These are phyloP conservation scores for Labyrinthula sp. DNA, from an alignment of 352 stramenopile genomes.

Conservation along the genomic window DNA sequence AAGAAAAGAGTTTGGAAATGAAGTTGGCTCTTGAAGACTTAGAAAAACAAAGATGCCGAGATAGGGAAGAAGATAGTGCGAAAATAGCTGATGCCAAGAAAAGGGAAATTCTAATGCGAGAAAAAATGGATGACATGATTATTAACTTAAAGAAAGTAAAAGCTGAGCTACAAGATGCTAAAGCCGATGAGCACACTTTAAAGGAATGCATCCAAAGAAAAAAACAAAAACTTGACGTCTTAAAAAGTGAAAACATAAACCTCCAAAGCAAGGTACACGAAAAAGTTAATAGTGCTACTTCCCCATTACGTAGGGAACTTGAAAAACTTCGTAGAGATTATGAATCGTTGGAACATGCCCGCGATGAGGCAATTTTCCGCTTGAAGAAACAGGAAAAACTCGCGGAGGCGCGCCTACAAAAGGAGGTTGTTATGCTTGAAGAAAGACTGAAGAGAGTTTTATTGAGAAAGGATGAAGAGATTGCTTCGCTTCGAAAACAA, in stretches of 20 bases:
- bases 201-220: no score
- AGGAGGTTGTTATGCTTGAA: conserved; percentile 18
- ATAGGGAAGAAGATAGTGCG: neutral
- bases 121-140: conserved; percentile 4
- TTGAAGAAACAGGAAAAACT: neutral
- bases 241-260: no score
- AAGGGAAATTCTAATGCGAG: conserved; percentile 1
- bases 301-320: neutral
- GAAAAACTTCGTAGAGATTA: conserved; percentile 4
- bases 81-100: conserved; percentile 2
- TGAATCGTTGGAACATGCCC: neutral
- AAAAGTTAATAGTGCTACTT: conserved; percentile 2
- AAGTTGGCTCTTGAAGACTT: conserved; percentile 7
- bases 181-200: no score
- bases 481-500: conserved; percentile 13
- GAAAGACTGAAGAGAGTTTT: conserved; percentile 3
- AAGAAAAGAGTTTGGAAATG: conserved; percentile 14
- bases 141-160: conserved; percentile 2
- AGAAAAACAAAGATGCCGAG: neutral
- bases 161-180: conserved; percentile 1
- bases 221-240: no score
- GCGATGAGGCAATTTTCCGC: neutral
- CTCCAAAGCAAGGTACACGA: conserved; percentile 9
- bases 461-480: conserved; percentile 23
- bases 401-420: conserved; percentile 2